Evolutionary conservation across 768 basidiomycete species (phyloP), one percentile per base, ranked within the genome.

Genomic region (Trametes cingulata): DNA sequence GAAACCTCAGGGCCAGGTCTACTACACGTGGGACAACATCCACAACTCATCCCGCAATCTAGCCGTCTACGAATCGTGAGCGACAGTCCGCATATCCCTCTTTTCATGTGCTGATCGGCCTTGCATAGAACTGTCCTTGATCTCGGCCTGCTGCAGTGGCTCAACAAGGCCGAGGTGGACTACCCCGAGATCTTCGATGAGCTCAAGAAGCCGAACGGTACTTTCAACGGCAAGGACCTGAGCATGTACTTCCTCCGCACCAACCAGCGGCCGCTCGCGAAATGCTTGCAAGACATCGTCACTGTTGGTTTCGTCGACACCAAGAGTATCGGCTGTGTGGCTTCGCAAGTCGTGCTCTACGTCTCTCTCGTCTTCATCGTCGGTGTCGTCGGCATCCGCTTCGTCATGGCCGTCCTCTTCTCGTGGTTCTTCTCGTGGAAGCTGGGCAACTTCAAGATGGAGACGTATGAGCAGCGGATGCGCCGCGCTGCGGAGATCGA

Each of bases 361-460:
- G 81, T 96, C 57, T 98, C 96, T 47, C 87, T 98, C 68, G 83
- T 94, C 65, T 97, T 98, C 83, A 98, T 99, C 72, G 88, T 96
- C 63, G 96, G 96, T 61, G 96, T 98, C 62, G 96, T 98, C 64
- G 82, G 85, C 54, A 94, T 97, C 72, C 91, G 94, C 36, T 99
- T 98, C 77, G 78, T 83, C 66, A 96, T 98, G 94, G 97, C 97
- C 47, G 91, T 97, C 70, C 80, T 96, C 72, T 99, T 98, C 75
- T 83, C 91, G 24, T 99, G 97, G 97, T 98, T 98, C 83, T 90
- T 92, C 73, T 93, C 91, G n/a, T 94, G 91, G 88, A 86, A 86
- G 68, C 80, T 99, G 41, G 97, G 97, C 48, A 90, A 91, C 64
- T 98, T 96, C 81, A 89, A 90, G 62, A 82, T 85, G 39, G 97